Evolutionary conservation across 2,329 filamentous ascomycete genomes (phyloP).

Genomic region (Xylariomycetidae sp.): DNA sequence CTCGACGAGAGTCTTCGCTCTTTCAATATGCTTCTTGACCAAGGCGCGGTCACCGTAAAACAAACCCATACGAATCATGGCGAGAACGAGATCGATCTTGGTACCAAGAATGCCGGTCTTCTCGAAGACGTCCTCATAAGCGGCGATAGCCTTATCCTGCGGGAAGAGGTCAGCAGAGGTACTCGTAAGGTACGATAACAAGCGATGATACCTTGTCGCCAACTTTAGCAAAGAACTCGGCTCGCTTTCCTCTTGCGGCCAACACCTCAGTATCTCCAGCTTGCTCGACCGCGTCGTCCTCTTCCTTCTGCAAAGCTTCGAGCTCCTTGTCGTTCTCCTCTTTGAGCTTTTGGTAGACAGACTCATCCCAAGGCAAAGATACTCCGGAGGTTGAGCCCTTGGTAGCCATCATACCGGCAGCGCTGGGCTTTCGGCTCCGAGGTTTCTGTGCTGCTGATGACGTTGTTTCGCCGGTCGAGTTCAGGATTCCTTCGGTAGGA

Average conservation of each 20-base stretch:
- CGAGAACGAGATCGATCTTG: slow-evolving; percentile 95
- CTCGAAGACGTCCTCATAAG: slow-evolving; percentile 89
- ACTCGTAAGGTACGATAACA: background rate
- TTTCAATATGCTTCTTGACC: slow-evolving; percentile 90
- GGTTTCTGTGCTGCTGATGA: slow-evolving; percentile 48
- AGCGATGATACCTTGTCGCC: slow-evolving; percentile 74
- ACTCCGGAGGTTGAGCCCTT: slow-evolving; percentile 60
- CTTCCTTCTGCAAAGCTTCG: slow-evolving; percentile 73
- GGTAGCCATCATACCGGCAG: slow-evolving; percentile 71
- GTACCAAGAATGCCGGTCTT: slow-evolving; percentile 96
- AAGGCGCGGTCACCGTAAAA: slow-evolving; percentile 93
- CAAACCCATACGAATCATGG: slow-evolving; percentile 89
- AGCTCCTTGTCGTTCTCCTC: slow-evolving; percentile 76
- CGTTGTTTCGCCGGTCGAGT: slow-evolving; percentile 64
- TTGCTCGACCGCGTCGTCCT: slow-evolving; percentile 92
- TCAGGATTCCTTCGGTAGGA: slow-evolving; percentile 76
- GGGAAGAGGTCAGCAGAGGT: slow-evolving; percentile 11
- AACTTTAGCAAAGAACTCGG: slow-evolving; percentile 92
- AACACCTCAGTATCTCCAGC: slow-evolving; percentile 94
- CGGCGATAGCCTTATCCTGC: slow-evolving; percentile 88
- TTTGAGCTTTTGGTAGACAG: slow-evolving; percentile 72
- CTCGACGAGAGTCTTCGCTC: slow-evolving; percentile 85
- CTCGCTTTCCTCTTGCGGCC: slow-evolving; percentile 87
- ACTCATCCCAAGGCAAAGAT: slow-evolving; percentile 85
- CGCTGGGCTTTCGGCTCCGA: slow-evolving; percentile 63